These are phyloP conservation scores for Chaetomium globosum DNA, from an alignment of 2,329 filamentous ascomycete species.

Conservation along the genomic window DNA sequence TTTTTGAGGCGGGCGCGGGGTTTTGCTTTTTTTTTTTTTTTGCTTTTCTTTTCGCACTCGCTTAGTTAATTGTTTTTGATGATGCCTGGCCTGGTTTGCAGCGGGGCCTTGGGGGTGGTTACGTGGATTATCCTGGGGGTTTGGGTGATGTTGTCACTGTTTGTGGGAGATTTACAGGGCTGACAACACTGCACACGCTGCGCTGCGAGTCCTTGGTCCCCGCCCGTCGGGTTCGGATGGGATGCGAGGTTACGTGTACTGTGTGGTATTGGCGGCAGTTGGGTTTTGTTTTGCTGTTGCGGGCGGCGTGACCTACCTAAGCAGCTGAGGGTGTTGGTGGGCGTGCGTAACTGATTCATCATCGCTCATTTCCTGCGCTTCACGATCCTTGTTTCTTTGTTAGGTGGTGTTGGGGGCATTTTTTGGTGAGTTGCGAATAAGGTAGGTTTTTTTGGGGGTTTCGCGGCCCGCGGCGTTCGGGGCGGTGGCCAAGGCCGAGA, in stretches of 20 bases:
- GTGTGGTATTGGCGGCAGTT: background rate
- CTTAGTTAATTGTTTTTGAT: constrained; percentile 7
- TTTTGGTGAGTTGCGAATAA: background rate
- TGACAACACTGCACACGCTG: background rate
- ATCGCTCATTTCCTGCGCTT: constrained; percentile 20
- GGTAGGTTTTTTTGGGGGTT: constrained; percentile 9
- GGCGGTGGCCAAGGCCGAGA: constrained; percentile 19
- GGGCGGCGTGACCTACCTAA: constrained; percentile 5
- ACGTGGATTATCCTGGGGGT: constrained; percentile 1
- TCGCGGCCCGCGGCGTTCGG: constrained; percentile 22
- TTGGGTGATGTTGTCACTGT: background rate
- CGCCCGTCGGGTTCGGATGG: constrained; percentile 17
- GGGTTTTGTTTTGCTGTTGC: constrained; percentile 1
- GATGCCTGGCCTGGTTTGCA: background rate
- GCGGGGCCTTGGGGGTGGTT: background rate
- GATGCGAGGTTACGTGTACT: constrained; percentile 25
- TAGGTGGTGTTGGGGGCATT: background rate
- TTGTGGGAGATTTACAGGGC: background rate
- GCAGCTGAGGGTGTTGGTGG: background rate
- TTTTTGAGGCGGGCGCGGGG: constrained; percentile 11
- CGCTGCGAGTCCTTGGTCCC: background rate
- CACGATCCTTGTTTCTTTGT: constrained; percentile 1
- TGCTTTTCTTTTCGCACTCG: background rate
- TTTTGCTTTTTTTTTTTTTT: background rate
- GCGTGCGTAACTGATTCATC: constrained; percentile 26